A percentile compares a stretch with the other conserved stretches of the same genome.
Conservation (phyloP, 495 filamentous ascomycete genomes). For the Penicillium coffeae region DNA sequence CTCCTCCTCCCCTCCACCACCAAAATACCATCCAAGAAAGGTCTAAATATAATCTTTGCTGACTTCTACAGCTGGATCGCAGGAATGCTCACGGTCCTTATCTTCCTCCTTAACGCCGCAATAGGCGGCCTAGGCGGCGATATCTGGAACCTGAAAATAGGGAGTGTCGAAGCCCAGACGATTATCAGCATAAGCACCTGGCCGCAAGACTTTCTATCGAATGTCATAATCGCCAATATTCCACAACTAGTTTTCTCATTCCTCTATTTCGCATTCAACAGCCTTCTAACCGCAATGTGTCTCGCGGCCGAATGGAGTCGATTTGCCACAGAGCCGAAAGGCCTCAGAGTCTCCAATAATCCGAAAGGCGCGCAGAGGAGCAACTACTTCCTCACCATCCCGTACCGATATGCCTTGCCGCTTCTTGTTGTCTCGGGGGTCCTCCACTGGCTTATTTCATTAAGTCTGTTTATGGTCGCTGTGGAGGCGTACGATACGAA, state of each 20-base stretch:
- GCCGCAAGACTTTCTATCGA: conserved; percentile 8
- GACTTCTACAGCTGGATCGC: too few relatives aligned
- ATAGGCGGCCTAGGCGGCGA: too few relatives aligned
- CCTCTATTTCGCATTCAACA: conserved; percentile 33
- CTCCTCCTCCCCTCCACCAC: too few relatives aligned
- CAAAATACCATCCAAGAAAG: too few relatives aligned
- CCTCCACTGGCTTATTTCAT: conserved; percentile 43
- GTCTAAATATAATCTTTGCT: too few relatives aligned
- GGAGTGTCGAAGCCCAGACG: not conserved
- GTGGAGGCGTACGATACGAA: conserved; percentile 11
- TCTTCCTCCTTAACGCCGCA: too few relatives aligned
- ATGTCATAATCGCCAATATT: conserved; percentile 30
- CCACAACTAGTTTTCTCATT: conserved; percentile 38
- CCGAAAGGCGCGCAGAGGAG: conserved; percentile 36
- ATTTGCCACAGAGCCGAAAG: conserved; percentile 21
- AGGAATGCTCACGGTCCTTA: too few relatives aligned
- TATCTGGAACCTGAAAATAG: not conserved
- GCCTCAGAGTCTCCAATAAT: conserved; percentile 37
- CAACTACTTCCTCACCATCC: conserved; percentile 46
- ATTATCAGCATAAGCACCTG: not conserved
- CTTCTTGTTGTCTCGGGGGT: conserved; percentile 25
- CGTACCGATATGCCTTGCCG: conserved; percentile 40
- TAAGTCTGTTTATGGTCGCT: conserved; percentile 35
- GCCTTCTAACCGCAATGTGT: conserved; percentile 29
- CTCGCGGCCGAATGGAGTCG: conserved; percentile 27